A percentile compares a stretch with the other conserved stretches of the same genome.
These are phyloP conservation scores for Fusarium pininemorale DNA, from an alignment of 2,329 filamentous ascomycete genomes.

Conservation along the genomic window DNA sequence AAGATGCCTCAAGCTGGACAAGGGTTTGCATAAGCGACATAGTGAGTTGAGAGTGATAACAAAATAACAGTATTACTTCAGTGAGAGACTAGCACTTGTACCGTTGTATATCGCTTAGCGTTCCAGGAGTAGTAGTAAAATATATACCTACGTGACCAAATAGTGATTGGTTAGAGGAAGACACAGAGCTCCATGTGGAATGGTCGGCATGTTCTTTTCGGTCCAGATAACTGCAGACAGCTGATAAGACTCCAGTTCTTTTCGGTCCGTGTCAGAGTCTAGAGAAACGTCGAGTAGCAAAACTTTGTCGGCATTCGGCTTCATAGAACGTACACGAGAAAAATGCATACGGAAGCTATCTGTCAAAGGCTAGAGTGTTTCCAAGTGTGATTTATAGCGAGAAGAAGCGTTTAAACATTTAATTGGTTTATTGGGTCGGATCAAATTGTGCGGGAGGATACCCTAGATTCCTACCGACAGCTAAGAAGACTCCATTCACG, in stretches of 20 bases:
- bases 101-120: background rate
- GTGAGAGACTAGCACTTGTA: background rate
- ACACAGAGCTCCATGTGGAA: background rate
- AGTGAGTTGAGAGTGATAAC: background rate
- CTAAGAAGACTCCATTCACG: no score
- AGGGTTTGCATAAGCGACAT: background rate
- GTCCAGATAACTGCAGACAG: no score
- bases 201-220: background rate
- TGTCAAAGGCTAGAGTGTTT: fast-evolving
- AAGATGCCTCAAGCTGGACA: background rate
- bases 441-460: no score
- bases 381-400: background rate
- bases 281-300: background rate
- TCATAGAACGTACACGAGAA: background rate
- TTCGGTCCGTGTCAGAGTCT: background rate
- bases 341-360: background rate
- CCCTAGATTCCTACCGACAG: no score
- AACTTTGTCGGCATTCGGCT: background rate
- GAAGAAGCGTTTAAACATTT: background rate
- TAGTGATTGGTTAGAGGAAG: background rate
- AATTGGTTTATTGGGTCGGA: background rate
- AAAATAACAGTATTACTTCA: background rate
- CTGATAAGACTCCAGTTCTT: background rate
- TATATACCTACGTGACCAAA: background rate
- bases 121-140: background rate